Evolutionary conservation across 2,329 filamentous ascomycete genomes (phyloP), one percentile per base, ranked within the genome.

Genomic region (Cladosporium sp.): DNA sequence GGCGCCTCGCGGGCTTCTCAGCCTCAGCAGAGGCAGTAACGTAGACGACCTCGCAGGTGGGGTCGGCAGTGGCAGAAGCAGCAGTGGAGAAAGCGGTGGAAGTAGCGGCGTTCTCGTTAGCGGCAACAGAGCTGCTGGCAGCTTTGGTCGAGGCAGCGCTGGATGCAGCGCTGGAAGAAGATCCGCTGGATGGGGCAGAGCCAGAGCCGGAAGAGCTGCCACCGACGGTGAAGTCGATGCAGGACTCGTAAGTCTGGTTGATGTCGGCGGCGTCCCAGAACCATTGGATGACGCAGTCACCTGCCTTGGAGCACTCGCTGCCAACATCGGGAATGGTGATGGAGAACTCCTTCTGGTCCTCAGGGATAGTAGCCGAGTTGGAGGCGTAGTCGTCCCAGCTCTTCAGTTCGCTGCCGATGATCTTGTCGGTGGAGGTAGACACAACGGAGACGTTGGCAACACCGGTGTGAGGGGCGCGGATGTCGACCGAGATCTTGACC

Each of bases 191-290:
- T 6, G 42, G 28, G 22, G 28, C 40, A 11, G 42, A 19, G 39
- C 17, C 14, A 12, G 55, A 58, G 34, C 42, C 30, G 5, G 40
- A 45, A 19, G 25, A 17, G 20, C 25, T 37, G 36, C 42, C 73
- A 51, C 69, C 69, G 59, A 79, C 71, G 42, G 71, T 77, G 67
- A 88, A 86, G 67, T 87, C 84, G 54, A 86, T 74, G 72, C 84
- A 87, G 51, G 79, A 78, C 74, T 85, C 81, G 68, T 87, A 87
- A 11, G 84, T 86, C 77, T 87, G 84, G 59, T 81, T 66, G 61
- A 83, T 79, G 57, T 73, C 74, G 14, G 72, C 65, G 15, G 83
- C 82, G 61, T 84, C 77, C 84, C 84, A 87, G 71, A 76, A 85
- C 83, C 84, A 86, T 71, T 87, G 84, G 47, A 87, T 75, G 3